phyloP scores from a whole-genome alignment of 2,329 filamentous ascomycete genomes.

The Fusarium cyanostomum region DNA sequence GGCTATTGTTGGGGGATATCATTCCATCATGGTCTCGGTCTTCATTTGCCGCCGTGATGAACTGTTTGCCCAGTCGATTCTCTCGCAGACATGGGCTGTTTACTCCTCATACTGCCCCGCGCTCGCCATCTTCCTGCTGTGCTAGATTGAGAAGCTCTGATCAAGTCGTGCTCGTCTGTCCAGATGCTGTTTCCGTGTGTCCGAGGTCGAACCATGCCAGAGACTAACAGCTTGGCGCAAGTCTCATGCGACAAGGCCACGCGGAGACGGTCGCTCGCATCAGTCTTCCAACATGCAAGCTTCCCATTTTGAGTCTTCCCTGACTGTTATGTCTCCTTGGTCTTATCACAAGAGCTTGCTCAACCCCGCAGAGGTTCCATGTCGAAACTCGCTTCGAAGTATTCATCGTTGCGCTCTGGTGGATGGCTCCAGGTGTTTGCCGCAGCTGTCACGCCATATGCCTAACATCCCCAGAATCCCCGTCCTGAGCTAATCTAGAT shows the following conservation, averaged over 20 bases:
- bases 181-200: neutral
- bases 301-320: neutral
- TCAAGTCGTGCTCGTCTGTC: neutral
- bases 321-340: too few relatives aligned
- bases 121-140: neutral
- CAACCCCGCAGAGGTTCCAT: neutral
- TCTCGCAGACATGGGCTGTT: neutral
- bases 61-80: neutral
- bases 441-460: conserved; percentile 21
- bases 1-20: neutral
- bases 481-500: conserved; percentile 6
- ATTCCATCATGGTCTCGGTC: neutral
- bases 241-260: neutral
- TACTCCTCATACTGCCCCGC: neutral
- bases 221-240: neutral
- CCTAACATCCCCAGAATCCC: conserved; percentile 4
- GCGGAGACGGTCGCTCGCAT: neutral
- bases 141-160: neutral
- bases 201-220: neutral
- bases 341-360: too few relatives aligned
- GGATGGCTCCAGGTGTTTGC: neutral
- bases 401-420: neutral
- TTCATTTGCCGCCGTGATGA: neutral
- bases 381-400: neutral
- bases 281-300: neutral